These are phyloP conservation scores for Botrytis medusae DNA, from an alignment of 2,329 filamentous ascomycete species.

Conservation along the genomic window DNA sequence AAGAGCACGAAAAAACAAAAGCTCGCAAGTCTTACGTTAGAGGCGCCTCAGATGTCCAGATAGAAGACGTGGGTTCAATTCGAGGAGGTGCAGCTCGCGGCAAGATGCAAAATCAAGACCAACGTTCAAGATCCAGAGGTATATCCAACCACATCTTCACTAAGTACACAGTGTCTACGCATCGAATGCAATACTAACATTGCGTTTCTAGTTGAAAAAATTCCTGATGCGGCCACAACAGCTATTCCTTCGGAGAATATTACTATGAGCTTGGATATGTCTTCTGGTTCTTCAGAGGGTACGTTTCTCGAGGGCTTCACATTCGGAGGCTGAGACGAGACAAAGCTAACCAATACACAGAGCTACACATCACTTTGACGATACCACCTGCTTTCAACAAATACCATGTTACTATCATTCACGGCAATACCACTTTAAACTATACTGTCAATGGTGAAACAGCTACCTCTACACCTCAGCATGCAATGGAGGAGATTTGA, in stretches of 20 bases:
- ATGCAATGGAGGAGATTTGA: background rate
- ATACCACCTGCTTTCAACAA: background rate
- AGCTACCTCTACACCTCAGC: background rate
- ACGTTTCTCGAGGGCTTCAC: background rate
- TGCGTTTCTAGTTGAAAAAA: background rate
- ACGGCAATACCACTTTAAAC: background rate
- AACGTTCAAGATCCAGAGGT: background rate
- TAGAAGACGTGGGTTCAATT: background rate
- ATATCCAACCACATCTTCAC: background rate
- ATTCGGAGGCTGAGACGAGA: too few species aligned
- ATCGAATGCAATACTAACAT: background rate
- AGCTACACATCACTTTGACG: background rate
- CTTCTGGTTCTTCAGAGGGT: too few species aligned
- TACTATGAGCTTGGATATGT: background rate
- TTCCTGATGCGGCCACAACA: background rate
- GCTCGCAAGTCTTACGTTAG: background rate
- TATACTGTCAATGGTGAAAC: background rate
- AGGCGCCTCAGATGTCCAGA: background rate
- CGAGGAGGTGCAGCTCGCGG: background rate
- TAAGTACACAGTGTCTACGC: background rate
- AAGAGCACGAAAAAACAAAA: background rate
- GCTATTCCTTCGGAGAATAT: background rate
- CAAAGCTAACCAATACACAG: background rate
- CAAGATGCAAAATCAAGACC: background rate
- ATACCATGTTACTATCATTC: background rate